Evolutionary conservation across 2,329 filamentous ascomycete genomes (phyloP).

Genomic region (Beauveria varroae): DNA sequence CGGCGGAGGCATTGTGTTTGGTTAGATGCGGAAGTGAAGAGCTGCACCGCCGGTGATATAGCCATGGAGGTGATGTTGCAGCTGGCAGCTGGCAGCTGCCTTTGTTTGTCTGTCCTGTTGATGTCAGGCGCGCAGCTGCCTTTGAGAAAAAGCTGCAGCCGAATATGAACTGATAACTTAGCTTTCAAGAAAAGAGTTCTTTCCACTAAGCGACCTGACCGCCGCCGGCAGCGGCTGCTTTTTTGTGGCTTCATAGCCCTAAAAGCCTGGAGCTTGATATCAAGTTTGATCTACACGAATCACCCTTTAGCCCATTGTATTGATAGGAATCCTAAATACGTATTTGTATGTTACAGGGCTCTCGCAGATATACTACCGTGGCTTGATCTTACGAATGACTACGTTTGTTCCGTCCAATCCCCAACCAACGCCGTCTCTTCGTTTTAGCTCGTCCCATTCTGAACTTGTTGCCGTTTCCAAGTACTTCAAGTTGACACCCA

Average conservation of each 20-base stretch:
- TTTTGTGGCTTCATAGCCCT: too few relatives aligned
- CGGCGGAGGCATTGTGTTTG: slow-evolving; percentile 18
- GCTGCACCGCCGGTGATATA: neutral
- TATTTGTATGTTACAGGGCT: neutral
- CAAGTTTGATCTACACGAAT: too few relatives aligned
- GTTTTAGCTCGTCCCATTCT: slow-evolving; percentile 64
- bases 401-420: slow-evolving; percentile 65
- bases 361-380: slow-evolving; percentile 8
- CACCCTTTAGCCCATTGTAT: too few relatives aligned
- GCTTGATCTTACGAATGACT: slow-evolving; percentile 58
- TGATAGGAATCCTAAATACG: too few relatives aligned
- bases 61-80: neutral
- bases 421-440: slow-evolving; percentile 75
- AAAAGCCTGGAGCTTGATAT: too few relatives aligned
- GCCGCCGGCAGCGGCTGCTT: too few relatives aligned
- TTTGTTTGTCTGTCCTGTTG: too few relatives aligned
- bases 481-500: slow-evolving; percentile 60
- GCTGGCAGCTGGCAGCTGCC: slow-evolving; percentile 8
- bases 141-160: neutral
- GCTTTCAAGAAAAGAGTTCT: neutral
- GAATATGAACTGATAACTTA: neutral
- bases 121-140: neutral
- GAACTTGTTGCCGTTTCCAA: slow-evolving; percentile 62
- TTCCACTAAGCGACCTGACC: too few relatives aligned
- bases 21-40: slow-evolving; percentile 8